Percentiles rank a stretch among this genome's conserved stretches.
Conservation (phyloP, 2,329 filamentous ascomycete genomes). For the Fusarium cyanostomum region DNA sequence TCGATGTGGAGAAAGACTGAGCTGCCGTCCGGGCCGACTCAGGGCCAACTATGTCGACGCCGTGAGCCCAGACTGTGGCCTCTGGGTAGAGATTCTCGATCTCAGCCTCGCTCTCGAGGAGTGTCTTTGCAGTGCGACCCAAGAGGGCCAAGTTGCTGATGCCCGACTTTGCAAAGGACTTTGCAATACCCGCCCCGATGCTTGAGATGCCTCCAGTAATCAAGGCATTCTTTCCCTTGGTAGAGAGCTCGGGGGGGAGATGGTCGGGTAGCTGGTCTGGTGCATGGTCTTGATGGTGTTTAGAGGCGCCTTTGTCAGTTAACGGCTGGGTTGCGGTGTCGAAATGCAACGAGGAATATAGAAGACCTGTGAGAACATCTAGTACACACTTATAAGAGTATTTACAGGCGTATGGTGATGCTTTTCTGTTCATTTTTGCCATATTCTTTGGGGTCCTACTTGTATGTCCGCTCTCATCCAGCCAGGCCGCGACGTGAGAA, state of each 20-base stretch:
- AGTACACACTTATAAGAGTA: no score
- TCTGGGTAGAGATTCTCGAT: conserved; percentile 62
- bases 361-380: no score
- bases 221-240: conserved; percentile 61
- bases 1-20: conserved; percentile 22
- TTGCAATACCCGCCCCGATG: conserved; percentile 70
- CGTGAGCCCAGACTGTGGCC: conserved; percentile 54
- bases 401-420: no score
- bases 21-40: conserved; percentile 26
- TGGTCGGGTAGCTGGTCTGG: conserved; percentile 43
- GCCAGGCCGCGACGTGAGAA: no score
- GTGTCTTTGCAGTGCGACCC: conserved; percentile 49
- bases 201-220: conserved; percentile 72
- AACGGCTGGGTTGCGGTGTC: no score
- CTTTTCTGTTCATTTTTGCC: no score
- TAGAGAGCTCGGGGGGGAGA: conserved; percentile 51
- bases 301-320: conserved; percentile 14
- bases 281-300: conserved; percentile 22
- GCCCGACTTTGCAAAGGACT: conserved; percentile 59
- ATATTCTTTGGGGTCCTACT: no score
- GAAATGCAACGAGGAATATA: no score
- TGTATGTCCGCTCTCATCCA: no score
- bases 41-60: conserved; percentile 46
- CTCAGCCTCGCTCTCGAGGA: conserved; percentile 43
- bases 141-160: conserved; percentile 52